Percentiles rank a stretch among this genome's conserved stretches.
These are phyloP conservation scores for Xylariaceae sp. DNA, from an alignment of 2,329 filamentous ascomycete genomes.

Conservation along the genomic window DNA sequence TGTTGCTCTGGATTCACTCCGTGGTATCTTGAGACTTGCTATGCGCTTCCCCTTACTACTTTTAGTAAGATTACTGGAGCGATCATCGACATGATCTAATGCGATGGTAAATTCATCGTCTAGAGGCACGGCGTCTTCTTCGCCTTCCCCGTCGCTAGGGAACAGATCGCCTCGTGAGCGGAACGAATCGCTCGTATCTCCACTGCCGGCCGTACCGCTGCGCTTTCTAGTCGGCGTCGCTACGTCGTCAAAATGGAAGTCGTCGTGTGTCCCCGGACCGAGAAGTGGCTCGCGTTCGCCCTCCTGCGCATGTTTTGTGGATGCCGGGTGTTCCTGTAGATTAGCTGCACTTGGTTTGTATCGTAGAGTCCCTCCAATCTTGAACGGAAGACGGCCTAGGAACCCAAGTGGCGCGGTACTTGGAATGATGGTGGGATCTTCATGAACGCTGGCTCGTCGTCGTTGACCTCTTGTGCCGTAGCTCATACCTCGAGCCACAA, in stretches of 20 bases:
- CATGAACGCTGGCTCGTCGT: slow-evolving; percentile 44
- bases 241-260: slow-evolving; percentile 20
- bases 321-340: slow-evolving; percentile 76
- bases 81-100: slow-evolving; percentile 71
- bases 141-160: slow-evolving; percentile 76
- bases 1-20: slow-evolving; percentile 56
- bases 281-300: slow-evolving; percentile 68
- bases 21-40: slow-evolving; percentile 37
- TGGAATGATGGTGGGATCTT: slow-evolving; percentile 87
- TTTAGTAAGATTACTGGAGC: slow-evolving; percentile 60
- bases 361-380: slow-evolving; percentile 71
- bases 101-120: slow-evolving; percentile 89
- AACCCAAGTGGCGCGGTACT: slow-evolving; percentile 83
- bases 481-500: slow-evolving; percentile 74
- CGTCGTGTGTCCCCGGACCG: slow-evolving; percentile 14
- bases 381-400: slow-evolving; percentile 76
- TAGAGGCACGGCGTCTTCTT: slow-evolving; percentile 87
- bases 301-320: slow-evolving; percentile 36
- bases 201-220: slow-evolving; percentile 74
- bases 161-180: slow-evolving; percentile 87
- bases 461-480: slow-evolving; percentile 65
- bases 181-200: slow-evolving; percentile 77
- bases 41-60: slow-evolving; percentile 57
- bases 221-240: slow-evolving; percentile 50
- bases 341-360: slow-evolving; percentile 91